A percentile compares a stretch with the other conserved stretches of the same genome.
Conservation (phyloP, 306 rosid genomes). For the Rosa lucieae region DNA sequence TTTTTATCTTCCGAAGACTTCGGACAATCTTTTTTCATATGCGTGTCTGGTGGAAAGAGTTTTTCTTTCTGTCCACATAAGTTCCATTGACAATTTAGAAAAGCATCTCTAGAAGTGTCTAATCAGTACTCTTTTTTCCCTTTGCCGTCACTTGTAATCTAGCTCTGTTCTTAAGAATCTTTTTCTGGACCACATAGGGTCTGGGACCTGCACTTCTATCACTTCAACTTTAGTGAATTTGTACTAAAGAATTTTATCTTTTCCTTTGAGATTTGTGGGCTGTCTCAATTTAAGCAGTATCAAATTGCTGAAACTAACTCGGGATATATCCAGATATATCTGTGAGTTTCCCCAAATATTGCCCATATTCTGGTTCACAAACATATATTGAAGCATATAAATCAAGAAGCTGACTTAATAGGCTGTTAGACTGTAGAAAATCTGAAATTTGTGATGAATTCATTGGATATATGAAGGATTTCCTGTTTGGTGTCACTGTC, state of each 20-base stretch:
- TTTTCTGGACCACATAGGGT: conserved; percentile 4
- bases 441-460: background rate
- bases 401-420: background rate
- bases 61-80: background rate
- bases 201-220: background rate
- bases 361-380: background rate
- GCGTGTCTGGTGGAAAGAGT: conserved; percentile 8
- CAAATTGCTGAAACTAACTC: background rate
- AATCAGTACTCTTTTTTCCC: background rate
- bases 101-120: background rate
- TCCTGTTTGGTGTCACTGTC: background rate
- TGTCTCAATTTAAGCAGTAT: background rate
- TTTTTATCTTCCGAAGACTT: conserved; percentile 2
- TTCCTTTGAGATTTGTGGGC: background rate
- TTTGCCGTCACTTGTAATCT: background rate
- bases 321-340: background rate
- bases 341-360: background rate
- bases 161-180: background rate
- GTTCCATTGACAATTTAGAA: background rate
- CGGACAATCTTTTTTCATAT: background rate
- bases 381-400: background rate
- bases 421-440: background rate
- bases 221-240: background rate
- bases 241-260: background rate
- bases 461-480: background rate